Conservation (phyloP, 2,329 filamentous ascomycete species). For the Botrytis squamosa region DNA sequence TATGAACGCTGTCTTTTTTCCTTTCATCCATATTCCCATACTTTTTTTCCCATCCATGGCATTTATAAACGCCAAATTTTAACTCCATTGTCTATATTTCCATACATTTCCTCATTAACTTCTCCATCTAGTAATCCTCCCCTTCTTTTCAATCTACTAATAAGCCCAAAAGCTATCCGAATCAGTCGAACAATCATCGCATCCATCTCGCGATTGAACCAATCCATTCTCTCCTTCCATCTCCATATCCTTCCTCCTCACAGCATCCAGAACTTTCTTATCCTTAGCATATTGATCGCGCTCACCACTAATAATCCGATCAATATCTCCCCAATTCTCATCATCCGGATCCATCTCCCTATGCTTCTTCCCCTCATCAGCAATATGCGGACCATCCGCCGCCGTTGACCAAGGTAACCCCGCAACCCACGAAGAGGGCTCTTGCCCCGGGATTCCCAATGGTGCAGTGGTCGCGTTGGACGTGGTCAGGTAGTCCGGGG, state of each 20-base stretch:
- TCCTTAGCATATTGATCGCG: not conserved
- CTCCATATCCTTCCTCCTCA: not conserved
- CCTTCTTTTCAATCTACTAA: not conserved
- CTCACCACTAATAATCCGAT: not conserved
- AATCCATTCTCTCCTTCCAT: not conserved
- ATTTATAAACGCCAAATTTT: not conserved
- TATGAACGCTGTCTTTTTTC: not conserved
- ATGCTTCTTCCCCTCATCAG: not conserved
- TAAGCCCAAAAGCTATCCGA: not conserved
- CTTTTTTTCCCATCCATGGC: accelerated
- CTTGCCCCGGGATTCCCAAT: not conserved
- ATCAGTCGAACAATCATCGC: not conserved
- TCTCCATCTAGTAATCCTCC: not conserved
- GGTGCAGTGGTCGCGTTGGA: not conserved
- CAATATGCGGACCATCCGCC: not conserved
- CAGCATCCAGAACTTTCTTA: not conserved
- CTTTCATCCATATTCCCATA: not conserved
- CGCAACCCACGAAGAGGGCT: not conserved
- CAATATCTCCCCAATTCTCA: not conserved
- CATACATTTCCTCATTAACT: not conserved
- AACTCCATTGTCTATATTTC: not conserved
- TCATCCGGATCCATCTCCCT: not conserved
- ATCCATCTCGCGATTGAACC: not conserved
- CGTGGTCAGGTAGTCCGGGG: not conserved
- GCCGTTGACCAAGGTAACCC: not conserved